Conservation (phyloP, 495 filamentous ascomycete species). For the Poronia punctata region DNA sequence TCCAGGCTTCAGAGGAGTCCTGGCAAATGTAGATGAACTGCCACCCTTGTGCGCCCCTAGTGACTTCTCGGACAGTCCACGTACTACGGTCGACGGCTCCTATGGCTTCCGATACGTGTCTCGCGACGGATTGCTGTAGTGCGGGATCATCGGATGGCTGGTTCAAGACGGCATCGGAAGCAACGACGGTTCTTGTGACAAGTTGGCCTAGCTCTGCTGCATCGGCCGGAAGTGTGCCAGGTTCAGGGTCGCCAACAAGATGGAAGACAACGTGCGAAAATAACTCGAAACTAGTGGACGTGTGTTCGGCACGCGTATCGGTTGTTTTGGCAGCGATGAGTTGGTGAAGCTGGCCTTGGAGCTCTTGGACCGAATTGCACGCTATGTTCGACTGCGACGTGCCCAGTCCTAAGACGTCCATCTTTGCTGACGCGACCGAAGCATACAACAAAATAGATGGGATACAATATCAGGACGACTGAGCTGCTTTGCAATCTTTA, state of each 20-base stretch:
- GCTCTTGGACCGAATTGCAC: conserved; percentile 33
- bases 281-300: conserved; percentile 33
- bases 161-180: conserved; percentile 34
- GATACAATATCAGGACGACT: not conserved
- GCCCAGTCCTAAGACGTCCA: conserved; percentile 31
- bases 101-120: conserved; percentile 33
- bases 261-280: conserved; percentile 29
- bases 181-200: conserved; percentile 18
- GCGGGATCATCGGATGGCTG: conserved; percentile 36
- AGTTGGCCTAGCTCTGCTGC: conserved; percentile 17
- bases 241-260: conserved; percentile 26
- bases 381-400: conserved; percentile 22
- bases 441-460: not conserved
- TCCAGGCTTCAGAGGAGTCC: conserved; percentile 41
- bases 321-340: conserved; percentile 27
- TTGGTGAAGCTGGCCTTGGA: conserved; percentile 31
- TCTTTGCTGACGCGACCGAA: conserved; percentile 4
- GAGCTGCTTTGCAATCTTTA: not conserved
- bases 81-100: conserved; percentile 32
- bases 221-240: conserved; percentile 23
- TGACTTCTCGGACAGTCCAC: conserved; percentile 35
- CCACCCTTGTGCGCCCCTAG: conserved; percentile 37
- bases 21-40: conserved; percentile 42
- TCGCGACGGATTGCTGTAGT: conserved; percentile 33
- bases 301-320: conserved; percentile 33